These are phyloP conservation scores for Verbena officinalis DNA, from an alignment of 257 asterid species.

Conservation along the genomic window DNA sequence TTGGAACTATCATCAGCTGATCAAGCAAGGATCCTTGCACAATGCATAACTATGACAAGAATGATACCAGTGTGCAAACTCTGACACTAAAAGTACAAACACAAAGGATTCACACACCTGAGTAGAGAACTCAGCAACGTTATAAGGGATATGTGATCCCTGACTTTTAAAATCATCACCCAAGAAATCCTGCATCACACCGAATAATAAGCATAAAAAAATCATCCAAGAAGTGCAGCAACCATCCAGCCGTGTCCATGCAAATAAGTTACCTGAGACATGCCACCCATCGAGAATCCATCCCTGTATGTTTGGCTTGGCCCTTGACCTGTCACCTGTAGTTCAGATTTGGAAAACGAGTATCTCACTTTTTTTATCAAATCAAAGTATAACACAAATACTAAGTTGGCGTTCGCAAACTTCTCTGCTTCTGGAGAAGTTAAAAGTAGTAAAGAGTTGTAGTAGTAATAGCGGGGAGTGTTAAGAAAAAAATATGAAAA, in stretches of 20 bases:
- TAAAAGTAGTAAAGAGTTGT: too few species aligned
- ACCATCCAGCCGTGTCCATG: neutral
- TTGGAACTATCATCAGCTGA: conserved; percentile 17
- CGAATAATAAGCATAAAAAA: conserved; percentile 21
- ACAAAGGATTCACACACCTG: conserved; percentile 53
- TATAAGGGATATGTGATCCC: conserved; percentile 94
- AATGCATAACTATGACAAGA: conserved; percentile 11
- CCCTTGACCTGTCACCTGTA: conserved; percentile 69
- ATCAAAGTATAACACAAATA: conserved; percentile 13
- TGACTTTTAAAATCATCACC: conserved; percentile 97
- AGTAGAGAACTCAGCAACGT: conserved; percentile 81
- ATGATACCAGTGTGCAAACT: conserved; percentile 9
- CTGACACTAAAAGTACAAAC: neutral
- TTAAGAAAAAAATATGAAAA: too few species aligned
- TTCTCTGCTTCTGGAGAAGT: too few species aligned
- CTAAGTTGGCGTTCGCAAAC: too few species aligned
- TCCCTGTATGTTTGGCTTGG: conserved; percentile 79
- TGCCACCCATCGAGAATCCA: conserved; percentile 87
- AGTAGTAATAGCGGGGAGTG: too few species aligned
- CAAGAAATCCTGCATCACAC: conserved; percentile 73
- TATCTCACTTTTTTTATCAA: conserved; percentile 11
- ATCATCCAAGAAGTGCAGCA: conserved; percentile 4
- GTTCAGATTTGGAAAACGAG: conserved; percentile 12
- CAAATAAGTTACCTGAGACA: conserved; percentile 76
- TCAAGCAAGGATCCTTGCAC: conserved; percentile 4